Base-by-base conservation (phyloP, 169 alveolate genomes). In the Plasmodium vivax region DNA sequence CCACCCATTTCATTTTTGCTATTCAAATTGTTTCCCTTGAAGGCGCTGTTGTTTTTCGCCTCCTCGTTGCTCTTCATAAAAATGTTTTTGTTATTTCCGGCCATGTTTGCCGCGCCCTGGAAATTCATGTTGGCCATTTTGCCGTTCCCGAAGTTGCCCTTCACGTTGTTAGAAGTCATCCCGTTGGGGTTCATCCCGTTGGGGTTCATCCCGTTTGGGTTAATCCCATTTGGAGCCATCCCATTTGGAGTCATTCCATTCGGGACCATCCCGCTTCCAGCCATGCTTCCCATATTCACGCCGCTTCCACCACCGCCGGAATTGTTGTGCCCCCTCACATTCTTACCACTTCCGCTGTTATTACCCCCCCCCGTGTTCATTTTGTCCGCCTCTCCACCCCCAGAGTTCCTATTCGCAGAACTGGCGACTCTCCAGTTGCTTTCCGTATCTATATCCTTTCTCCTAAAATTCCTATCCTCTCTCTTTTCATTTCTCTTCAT, bases 401-500 rank as follows among this genome's bases (percentile, higher is more conserved):
- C 83, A 3, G 27, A 9, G 47, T 77, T 77, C 30, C 51, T 58
- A 84, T 84, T 84, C 23, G 23, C 19, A 8, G 47, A 19, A 41
- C 75, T 43, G 27, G 87, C 47, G 43, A 75, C 82, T 23, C 94
- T 87, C 94, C 94, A 87, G 34, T 87, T 87, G 8, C 45, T 79
- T n/a, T 87, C 94, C 19, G 82, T 45, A 32, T 77, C 94, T 7
- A 77, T 51, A 43, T 87, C 94, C 45, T 77, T 87, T 58, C 72
- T 87, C 30, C 72, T 43, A 23, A 77, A 87, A 87, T 41, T 41
- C 34, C 94, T 51, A 2, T 87, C 87, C 9, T 87, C 94, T 19
- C 71, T 87, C 68, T 87, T 87, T 75, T 87, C 94, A 56, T 77
- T 87, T 77, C 94, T 87, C 32, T 41, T 87, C 30, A 51, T 77